Conservation (phyloP, 2,329 filamentous ascomycete genomes). For the Fusarium keratoplasticum region DNA sequence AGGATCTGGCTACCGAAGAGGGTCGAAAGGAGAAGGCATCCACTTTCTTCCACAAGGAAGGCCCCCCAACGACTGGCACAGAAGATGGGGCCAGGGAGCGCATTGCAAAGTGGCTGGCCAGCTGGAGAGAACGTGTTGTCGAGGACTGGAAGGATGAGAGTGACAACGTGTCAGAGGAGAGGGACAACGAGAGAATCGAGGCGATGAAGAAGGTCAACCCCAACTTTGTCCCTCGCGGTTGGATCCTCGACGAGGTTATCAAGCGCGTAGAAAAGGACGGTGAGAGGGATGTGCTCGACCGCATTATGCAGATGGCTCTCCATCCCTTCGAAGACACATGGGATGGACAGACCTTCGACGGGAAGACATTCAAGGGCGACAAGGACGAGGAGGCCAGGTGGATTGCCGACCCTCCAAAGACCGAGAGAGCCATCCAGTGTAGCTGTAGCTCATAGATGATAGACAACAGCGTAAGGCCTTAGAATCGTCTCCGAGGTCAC, state of each 20-base stretch:
- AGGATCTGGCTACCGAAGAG: conserved; percentile 73
- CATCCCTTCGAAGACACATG: conserved; percentile 87
- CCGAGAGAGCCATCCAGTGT: conserved; percentile 87
- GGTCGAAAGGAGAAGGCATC: conserved; percentile 71
- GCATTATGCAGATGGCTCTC: conserved; percentile 84
- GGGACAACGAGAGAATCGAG: conserved; percentile 71
- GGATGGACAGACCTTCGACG: conserved; percentile 64
- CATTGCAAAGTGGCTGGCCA: conserved; percentile 83
- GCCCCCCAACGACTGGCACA: conserved; percentile 66
- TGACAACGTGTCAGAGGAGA: conserved; percentile 49
- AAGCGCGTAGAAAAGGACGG: conserved; percentile 85
- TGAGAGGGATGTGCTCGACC: conserved; percentile 81
- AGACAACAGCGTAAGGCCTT: background rate
- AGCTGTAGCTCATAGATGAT: conserved; percentile 84
- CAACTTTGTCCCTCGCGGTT: conserved; percentile 89
- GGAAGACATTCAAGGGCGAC: conserved; percentile 67
- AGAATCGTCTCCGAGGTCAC: background rate
- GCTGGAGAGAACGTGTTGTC: conserved; percentile 76
- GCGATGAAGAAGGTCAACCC: conserved; percentile 92
- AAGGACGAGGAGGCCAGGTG: conserved; percentile 82
- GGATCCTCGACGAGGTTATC: conserved; percentile 95
- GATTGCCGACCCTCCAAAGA: conserved; percentile 85
- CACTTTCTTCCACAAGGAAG: conserved; percentile 84
- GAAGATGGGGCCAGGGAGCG: conserved; percentile 74
- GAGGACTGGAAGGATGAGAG: conserved; percentile 79